A percentile compares a stretch with the other conserved stretches of the same genome.
These are phyloP conservation scores for Melanogaster broomeanus DNA, from an alignment of 768 basidiomycete genomes.

Conservation along the genomic window DNA sequence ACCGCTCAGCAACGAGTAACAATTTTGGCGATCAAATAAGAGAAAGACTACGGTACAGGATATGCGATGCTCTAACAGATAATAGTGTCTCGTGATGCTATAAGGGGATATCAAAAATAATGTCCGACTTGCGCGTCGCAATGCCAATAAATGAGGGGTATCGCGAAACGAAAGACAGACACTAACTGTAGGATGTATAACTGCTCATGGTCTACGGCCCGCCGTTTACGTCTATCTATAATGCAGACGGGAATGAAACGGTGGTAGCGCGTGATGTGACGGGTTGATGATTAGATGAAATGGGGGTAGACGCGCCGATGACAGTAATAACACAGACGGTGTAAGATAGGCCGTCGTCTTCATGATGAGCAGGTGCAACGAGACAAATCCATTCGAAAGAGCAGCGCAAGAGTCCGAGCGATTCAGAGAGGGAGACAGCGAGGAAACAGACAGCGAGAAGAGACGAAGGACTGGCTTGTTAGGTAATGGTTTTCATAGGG, in stretches of 20 bases:
- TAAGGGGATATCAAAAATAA: constrained; percentile 38
- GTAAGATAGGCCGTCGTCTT: constrained; percentile 45
- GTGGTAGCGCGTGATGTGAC: constrained; percentile 23
- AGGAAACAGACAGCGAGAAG: constrained; percentile 22
- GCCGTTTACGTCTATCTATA: constrained; percentile 46
- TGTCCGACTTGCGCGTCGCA: constrained; percentile 52
- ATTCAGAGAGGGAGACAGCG: constrained; percentile 35
- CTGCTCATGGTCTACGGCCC: constrained; percentile 50
- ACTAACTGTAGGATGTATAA: constrained; percentile 36
- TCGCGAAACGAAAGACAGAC: constrained; percentile 55
- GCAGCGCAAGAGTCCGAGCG: constrained; percentile 57
- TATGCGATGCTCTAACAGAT: constrained; percentile 68
- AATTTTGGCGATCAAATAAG: constrained; percentile 19
- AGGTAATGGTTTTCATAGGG: constrained; percentile 26
- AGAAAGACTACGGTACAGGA: constrained; percentile 42
- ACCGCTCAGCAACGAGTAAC: constrained; percentile 1
- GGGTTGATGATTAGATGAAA: constrained; percentile 8
- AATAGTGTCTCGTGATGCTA: constrained; percentile 62
- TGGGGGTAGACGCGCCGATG: constrained; percentile 31
- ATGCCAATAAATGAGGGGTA: constrained; percentile 46
- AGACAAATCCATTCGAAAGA: constrained; percentile 60
- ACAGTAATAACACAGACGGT: constrained; percentile 41
- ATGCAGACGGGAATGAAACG: constrained; percentile 30
- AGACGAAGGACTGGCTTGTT: constrained; percentile 15
- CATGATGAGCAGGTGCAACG: constrained; percentile 53